These are phyloP conservation scores for Coemansia sp. DNA, from an alignment of 192 early-diverging fungal species.

Conservation along the genomic window DNA sequence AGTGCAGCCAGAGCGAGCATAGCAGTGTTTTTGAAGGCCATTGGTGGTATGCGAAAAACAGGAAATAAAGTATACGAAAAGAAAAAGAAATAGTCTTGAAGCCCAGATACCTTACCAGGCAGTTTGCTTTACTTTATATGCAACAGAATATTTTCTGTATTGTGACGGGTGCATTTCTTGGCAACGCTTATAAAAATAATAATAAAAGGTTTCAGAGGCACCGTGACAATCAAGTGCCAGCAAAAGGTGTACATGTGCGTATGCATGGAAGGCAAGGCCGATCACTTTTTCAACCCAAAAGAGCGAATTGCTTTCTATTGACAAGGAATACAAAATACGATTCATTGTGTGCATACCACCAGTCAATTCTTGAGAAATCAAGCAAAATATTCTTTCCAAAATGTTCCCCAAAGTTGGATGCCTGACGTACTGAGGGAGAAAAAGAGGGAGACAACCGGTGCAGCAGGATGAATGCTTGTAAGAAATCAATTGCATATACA, in stretches of 20 bases:
- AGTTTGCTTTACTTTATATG: no score
- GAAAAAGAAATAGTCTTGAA: background rate
- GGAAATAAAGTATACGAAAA: background rate
- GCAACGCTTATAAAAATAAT: background rate
- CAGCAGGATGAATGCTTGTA: no score
- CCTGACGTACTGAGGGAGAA: no score
- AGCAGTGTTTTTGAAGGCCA: slow-evolving; percentile 3
- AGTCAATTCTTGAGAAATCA: background rate
- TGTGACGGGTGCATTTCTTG: background rate
- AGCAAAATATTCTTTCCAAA: background rate
- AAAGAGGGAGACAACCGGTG: no score
- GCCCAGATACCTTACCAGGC: no score
- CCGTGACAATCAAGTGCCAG: no score
- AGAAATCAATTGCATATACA: no score
- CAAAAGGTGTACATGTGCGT: background rate
- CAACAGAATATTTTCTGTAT: no score
- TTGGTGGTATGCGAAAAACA: background rate
- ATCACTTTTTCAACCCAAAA: background rate
- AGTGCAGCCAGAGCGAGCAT: slow-evolving; percentile 11
- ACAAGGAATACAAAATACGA: background rate
- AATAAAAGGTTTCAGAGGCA: background rate
- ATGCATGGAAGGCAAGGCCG: background rate
- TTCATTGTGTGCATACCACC: no score
- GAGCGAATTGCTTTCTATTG: background rate
- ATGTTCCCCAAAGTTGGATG: background rate